These are phyloP conservation scores for Pilobolus umbonatus DNA, from an alignment of 192 early-diverging fungal genomes.

Conservation along the genomic window DNA sequence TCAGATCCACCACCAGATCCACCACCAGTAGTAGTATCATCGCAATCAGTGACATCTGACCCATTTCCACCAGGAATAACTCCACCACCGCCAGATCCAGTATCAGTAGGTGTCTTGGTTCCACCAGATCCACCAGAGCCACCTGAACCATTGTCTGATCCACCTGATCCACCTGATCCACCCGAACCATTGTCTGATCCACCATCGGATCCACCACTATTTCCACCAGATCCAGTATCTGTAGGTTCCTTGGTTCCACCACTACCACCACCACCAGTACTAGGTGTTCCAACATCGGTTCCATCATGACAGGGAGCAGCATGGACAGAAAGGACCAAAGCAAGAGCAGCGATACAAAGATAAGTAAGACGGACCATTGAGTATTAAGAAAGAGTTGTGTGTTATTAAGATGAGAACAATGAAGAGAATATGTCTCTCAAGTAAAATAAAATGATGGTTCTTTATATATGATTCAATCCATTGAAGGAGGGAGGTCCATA, in stretches of 20 bases:
- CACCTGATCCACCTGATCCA: background rate
- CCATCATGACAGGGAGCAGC: slow-evolving; percentile 7
- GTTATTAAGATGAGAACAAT: background rate
- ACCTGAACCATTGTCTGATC: background rate
- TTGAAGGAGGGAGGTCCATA: background rate
- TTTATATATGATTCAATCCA: background rate
- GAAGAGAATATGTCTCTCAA: background rate
- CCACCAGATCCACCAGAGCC: background rate
- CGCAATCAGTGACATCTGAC: too few relatives aligned
- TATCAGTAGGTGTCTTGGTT: too few relatives aligned
- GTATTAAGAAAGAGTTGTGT: background rate
- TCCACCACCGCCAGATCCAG: too few relatives aligned
- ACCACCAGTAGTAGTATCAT: too few relatives aligned
- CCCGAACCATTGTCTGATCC: background rate
- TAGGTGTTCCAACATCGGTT: background rate
- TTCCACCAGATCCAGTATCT: background rate
- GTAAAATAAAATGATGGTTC: background rate
- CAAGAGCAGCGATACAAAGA: slow-evolving; percentile 6
- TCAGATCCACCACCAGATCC: background rate
- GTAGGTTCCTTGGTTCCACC: background rate
- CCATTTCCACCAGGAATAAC: background rate
- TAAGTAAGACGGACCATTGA: slow-evolving; percentile 1
- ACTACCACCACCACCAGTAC: background rate
- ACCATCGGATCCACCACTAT: background rate
- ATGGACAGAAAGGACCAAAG: background rate